Evolutionary conservation across 148 eudicot species (phyloP).

Genomic region (Oxyria digyna): DNA sequence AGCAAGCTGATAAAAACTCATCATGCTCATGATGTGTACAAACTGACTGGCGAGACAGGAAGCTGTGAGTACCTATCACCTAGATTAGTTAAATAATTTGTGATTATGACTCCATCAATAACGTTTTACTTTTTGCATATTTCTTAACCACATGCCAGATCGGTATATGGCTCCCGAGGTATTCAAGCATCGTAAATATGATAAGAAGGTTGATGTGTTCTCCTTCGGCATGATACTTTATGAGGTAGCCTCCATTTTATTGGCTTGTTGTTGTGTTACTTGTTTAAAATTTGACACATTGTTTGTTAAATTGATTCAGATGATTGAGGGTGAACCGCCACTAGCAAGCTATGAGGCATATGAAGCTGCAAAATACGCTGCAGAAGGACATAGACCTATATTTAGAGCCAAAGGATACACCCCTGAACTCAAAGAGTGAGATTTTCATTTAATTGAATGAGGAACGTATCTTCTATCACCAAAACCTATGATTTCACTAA

Average conservation of each 20-base stretch:
- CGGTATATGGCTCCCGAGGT: conserved; percentile 99
- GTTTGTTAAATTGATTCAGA: conserved; percentile 26
- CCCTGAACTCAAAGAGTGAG: conserved; percentile 72
- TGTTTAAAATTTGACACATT: neutral
- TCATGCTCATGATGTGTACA: conserved; percentile 89
- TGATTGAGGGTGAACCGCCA: conserved; percentile 87
- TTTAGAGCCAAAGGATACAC: conserved; percentile 52
- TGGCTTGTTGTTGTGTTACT: neutral
- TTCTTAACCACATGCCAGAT: conserved; percentile 33
- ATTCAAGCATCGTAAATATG: conserved; percentile 88
- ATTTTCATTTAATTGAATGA: conserved; percentile 3
- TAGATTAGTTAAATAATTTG: neutral
- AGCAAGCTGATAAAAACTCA: conserved; percentile 89
- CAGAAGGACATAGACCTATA: conserved; percentile 71
- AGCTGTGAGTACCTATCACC: conserved; percentile 46
- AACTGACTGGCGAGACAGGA: conserved; percentile 98
- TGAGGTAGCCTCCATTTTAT: conserved; percentile 42
- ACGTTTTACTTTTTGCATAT: neutral
- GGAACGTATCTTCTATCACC: too few relatives aligned
- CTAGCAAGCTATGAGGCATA: conserved; percentile 54
- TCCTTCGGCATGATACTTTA: conserved; percentile 93
- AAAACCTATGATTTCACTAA: neutral
- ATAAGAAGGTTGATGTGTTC: conserved; percentile 96
- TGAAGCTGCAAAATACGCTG: conserved; percentile 65
- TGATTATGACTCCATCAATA: neutral